Evolutionary conservation across 805 yeast species (phyloP), one percentile per base, ranked within the genome.

Genomic region (Sugiyamaella valdiviana): DNA sequence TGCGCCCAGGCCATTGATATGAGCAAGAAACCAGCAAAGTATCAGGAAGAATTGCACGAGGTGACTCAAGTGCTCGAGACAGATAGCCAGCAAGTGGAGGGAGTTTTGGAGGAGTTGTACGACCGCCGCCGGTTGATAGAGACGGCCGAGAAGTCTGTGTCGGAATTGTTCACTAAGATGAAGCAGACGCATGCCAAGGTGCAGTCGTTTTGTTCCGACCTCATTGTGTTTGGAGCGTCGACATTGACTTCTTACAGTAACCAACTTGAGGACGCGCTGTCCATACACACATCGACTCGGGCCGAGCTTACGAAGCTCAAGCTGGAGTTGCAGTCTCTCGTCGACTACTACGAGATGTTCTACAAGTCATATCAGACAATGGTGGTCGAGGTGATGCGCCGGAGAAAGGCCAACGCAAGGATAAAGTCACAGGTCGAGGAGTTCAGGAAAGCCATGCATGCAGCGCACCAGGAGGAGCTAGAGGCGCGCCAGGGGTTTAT

Each of bases 41-140:
- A 51, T 5, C 57, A 50, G 0, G 73, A 69, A 46, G 67, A 67
- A 50, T 60, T 78, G 12, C 56, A 60, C 3, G 86, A 85, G 51
- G 69, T 85, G 3, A 76, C 79, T 0, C 74, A 71, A 1, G 86
- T 85, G 0, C 60, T 80, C 15, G 65, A 62, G 9, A 62, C 58
- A 3, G 66, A 61, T 36, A 63, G 69, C 35, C 56, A 59, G 38
- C 67, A 63, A 32, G 62, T 61, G 16, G 67, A 60, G 42, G 64
- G 54, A 1, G 67, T 61, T 1, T 54, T 61, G 14, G 56, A 52
- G 7, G 58, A 57, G 14, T 50, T 63, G 26, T 50, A 56, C 21
- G 60, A 50, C 24, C 50, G 54, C 12, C 50, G 52, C n/a, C 48
- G 43, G 24, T 41, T 45, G 6, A 56, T 58, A 7, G 54, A 57